These are phyloP conservation scores for Ogataea siamensis DNA, from an alignment of 805 yeast species.

Conservation along the genomic window DNA sequence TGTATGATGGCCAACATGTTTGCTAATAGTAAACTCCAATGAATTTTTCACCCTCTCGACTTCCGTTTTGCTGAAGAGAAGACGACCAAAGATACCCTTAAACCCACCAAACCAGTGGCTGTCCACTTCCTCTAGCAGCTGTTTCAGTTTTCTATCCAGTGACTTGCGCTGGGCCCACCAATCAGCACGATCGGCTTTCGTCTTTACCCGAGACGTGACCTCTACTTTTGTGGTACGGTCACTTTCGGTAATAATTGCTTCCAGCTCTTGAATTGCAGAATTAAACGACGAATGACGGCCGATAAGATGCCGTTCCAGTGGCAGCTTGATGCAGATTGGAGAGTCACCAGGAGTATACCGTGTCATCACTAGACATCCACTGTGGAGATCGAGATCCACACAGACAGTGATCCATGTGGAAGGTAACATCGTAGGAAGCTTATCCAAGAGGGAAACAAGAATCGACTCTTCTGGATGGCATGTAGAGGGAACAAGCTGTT, in stretches of 20 bases:
- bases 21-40: conserved; percentile 41
- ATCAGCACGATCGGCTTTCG: conserved; percentile 55
- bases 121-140: conserved; percentile 58
- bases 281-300: conserved; percentile 44
- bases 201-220: conserved; percentile 48
- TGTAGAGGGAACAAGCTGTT: conserved; percentile 15
- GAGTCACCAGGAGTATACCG: conserved; percentile 13
- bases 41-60: conserved; percentile 36
- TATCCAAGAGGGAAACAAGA: conserved; percentile 10
- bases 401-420: conserved; percentile 56
- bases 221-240: conserved; percentile 56
- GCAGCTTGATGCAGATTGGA: conserved; percentile 50
- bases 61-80: conserved; percentile 25
- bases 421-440: conserved; percentile 36
- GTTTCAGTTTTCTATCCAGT: conserved; percentile 55
- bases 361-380: conserved; percentile 55
- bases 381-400: conserved; percentile 55
- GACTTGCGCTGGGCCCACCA: conserved; percentile 79
- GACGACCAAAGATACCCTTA: conserved; percentile 53
- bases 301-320: conserved; percentile 50
- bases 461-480: background rate
- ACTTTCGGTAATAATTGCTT: conserved; percentile 56
- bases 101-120: conserved; percentile 77
- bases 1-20: conserved; percentile 23
- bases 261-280: conserved; percentile 46